Evolutionary conservation across 2,329 filamentous ascomycete genomes (phyloP).

Genomic region (Fusarium verrucosum): DNA sequence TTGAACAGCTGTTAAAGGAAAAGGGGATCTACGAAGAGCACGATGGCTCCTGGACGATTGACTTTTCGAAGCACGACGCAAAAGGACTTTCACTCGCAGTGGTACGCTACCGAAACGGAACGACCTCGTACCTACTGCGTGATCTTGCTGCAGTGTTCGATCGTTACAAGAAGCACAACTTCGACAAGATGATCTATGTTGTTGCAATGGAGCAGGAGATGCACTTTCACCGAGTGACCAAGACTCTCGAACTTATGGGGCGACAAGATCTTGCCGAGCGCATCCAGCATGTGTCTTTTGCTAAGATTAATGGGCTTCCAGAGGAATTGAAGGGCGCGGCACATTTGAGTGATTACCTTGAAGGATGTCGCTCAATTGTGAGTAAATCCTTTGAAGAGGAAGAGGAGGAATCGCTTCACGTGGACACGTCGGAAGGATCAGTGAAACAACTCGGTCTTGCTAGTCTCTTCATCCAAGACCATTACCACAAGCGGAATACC

Average conservation of each 20-base stretch:
- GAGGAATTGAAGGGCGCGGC: slow-evolving; percentile 23
- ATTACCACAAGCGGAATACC: slow-evolving; percentile 40
- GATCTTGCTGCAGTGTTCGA: slow-evolving; percentile 76
- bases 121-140: slow-evolving; percentile 66
- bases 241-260: slow-evolving; percentile 55
- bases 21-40: slow-evolving; percentile 69
- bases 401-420: slow-evolving; percentile 11
- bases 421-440: slow-evolving; percentile 24
- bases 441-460: slow-evolving; percentile 25
- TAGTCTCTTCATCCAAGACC: slow-evolving; percentile 38
- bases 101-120: slow-evolving; percentile 64
- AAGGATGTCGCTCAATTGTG: slow-evolving; percentile 12
- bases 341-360: slow-evolving; percentile 38
- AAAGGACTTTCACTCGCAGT: slow-evolving; percentile 75
- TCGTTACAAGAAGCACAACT: slow-evolving; percentile 66
- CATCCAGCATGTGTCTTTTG: slow-evolving; percentile 57
- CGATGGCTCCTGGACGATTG: slow-evolving; percentile 73
- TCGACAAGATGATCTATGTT: slow-evolving; percentile 84
- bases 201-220: slow-evolving; percentile 76
- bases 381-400: slow-evolving; percentile 2
- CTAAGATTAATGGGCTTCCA: slow-evolving; percentile 58
- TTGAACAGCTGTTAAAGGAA: slow-evolving; percentile 66
- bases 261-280: slow-evolving; percentile 46
- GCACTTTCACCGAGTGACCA: slow-evolving; percentile 77
- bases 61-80: slow-evolving; percentile 76